Evolutionary conservation across 2,329 filamentous ascomycete genomes (phyloP).

Genomic region (Trichoderma atrobrunneum): DNA sequence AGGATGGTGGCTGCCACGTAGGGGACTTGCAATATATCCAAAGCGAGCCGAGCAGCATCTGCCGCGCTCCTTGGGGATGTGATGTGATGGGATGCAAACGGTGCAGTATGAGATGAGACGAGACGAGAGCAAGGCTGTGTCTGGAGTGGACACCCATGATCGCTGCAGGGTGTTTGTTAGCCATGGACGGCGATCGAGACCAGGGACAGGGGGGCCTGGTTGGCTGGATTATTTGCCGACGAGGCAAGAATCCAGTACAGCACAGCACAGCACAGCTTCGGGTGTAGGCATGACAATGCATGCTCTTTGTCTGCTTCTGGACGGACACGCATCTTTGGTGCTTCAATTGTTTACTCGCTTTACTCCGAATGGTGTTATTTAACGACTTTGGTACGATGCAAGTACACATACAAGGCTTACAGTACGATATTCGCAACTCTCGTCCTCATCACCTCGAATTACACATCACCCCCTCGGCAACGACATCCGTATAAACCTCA

Average conservation of each 20-base stretch:
- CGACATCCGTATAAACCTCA: neutral
- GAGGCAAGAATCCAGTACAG: neutral
- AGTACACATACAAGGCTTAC: neutral
- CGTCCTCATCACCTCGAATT: no score
- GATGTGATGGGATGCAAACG: neutral
- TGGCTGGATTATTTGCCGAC: neutral
- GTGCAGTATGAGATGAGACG: neutral
- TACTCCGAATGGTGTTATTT: neutral
- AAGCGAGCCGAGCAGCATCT: conserved; percentile 1
- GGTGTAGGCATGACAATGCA: neutral
- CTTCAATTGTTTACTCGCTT: neutral
- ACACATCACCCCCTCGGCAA: no score
- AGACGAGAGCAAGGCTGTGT: neutral
- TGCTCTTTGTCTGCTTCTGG: neutral
- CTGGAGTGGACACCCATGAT: neutral
- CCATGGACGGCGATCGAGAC: neutral
- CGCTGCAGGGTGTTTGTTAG: conserved; percentile 8
- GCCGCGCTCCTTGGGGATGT: neutral
- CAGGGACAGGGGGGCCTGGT: neutral
- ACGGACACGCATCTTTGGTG: neutral
- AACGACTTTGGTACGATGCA: neutral
- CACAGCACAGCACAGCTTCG: neutral
- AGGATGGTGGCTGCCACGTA: neutral
- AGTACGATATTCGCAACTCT: no score
- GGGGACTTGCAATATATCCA: neutral